phyloP scores from a whole-genome alignment of 192 early-diverging fungal genomes.

The Rhizophlyctis rosea region DNA sequence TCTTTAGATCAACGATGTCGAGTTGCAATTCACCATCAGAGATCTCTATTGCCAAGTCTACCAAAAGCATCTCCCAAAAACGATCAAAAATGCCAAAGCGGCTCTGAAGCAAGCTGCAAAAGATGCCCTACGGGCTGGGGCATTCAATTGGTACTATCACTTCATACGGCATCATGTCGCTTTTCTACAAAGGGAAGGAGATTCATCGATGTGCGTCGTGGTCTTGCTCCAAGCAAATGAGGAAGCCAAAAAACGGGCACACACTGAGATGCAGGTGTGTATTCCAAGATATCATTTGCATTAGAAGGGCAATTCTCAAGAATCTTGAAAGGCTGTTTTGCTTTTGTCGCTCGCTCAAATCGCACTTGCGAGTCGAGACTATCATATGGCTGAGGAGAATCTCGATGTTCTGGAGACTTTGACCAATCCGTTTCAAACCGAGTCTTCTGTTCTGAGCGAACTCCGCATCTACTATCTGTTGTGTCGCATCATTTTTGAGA shows the following conservation, averaged over 20 bases:
- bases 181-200: conserved; percentile 7
- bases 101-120: conserved; percentile 10
- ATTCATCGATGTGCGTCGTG: conserved; percentile 4
- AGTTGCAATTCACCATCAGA: conserved; percentile 15
- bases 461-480: conserved; percentile 16
- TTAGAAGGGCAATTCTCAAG: neutral
- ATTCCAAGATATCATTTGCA: neutral
- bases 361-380: neutral
- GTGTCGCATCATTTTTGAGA: conserved; percentile 6
- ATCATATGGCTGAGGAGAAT: conserved; percentile 1
- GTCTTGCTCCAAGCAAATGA: conserved; percentile 8
- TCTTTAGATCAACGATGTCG: neutral
- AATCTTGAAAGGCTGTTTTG: conserved; percentile 6
- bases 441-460: conserved; percentile 2
- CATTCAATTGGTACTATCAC: conserved; percentile 29
- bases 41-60: conserved; percentile 18
- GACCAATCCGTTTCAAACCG: conserved; percentile 4
- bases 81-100: neutral
- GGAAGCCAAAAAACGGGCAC: conserved; percentile 9
- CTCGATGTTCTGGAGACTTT: neutral
- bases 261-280: conserved; percentile 26
- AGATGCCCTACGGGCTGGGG: conserved; percentile 2
- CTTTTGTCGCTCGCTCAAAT: conserved; percentile 4
- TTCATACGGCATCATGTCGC: conserved; percentile 15
- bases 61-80: conserved; percentile 2